Base-by-base conservation (phyloP, 306 rosid species). In the Delonix regia region DNA sequence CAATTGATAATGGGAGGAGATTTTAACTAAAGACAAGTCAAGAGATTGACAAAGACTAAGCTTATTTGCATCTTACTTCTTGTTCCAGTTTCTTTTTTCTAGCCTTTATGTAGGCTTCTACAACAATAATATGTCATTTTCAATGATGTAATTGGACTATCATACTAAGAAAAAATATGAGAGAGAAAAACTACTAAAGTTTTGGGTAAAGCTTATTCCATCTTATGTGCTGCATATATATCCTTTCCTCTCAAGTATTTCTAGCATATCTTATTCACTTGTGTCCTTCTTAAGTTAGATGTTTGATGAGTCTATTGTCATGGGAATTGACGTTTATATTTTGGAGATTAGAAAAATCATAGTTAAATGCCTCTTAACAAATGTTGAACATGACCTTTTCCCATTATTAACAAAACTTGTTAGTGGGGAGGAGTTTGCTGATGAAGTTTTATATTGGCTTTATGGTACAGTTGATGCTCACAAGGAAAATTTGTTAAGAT, bases 401-500 rank as follows among this genome's bases (percentile, higher is more conserved):
- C 34, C 47, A 52, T 51, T 49, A 56, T 28, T 59, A 52, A 78
- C 78, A 42, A 63, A 76, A 62, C 30, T 77, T 49, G 22, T 77
- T 88, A 83, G 74, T 91, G 93, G 98, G 99, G 99, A 53, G 99
- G 99, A 84, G 99, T 93, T 95, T 87, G 99, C 99, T 2, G 97
- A 95, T 47, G 99, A 95, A 82, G 99, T 95, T 27, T 80, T 95
- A 69, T 95, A 98, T 86, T 95, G 99, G 99, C 94, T 95, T 27
- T 95, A 95, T 81, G 99, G 99, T 87, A 95, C 98, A 5, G 99
- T 25, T 11, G 34, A 57, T 27, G 8, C 7, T 10, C 25, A 24
- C 18, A 13, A 57, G 56, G 15, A 44, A 52, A 52, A 18, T 14
- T 19, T 52, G 5, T 4, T 3, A 52, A 16, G 10, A 7, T 19